Evolutionary conservation across 768 basidiomycete species (phyloP), one percentile per base, ranked within the genome.

Genomic region (Lactarius akahatsu): DNA sequence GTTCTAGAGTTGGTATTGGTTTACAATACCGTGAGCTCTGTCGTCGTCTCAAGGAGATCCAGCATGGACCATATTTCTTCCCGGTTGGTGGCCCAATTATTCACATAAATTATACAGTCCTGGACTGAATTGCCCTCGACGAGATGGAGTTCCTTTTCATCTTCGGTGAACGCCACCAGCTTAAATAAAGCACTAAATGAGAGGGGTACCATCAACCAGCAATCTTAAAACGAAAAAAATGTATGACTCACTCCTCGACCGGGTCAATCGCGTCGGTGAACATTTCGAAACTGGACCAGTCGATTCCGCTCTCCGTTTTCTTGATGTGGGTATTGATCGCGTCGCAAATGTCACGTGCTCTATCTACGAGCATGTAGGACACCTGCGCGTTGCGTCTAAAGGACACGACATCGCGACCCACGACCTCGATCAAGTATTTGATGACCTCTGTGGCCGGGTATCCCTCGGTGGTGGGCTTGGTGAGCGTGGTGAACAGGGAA

Each of bases 261-360:
- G 71, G 71, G n/a, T 71, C 70, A n/a, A 71, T 66, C 6, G 71
- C 71, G 9, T 57, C 52, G 9, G 66, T 59, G 56, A 56, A 71
- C 36, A 59, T 71, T 4, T 70, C 70, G 16, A 61, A 71, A 56
- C 55, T 71, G 26, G 32, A 26, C 71, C 71, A 71, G 40, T 61
- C 64, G 10, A 45, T 45, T 23, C 59, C 64, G 11, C 36, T 58
- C 16, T 71, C 61, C 20, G 69, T 64, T 15, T 47, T 23, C 38
- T 59, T 59, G 61, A 72, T 66, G 47, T 65, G 56, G 15, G 26
- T 40, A 36, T 72, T 69, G 68, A 72, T 72, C 6, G 54, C 38
- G 20, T 72, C 50, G 28, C 68, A 69, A 11, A 72, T 64, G 20
- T 72, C 65, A 32, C 71, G 68, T 43, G 62, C 64, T 16, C 71